Conservation (phyloP, 1,284 basidiomycete species). For the Schizopora paradoxa region DNA sequence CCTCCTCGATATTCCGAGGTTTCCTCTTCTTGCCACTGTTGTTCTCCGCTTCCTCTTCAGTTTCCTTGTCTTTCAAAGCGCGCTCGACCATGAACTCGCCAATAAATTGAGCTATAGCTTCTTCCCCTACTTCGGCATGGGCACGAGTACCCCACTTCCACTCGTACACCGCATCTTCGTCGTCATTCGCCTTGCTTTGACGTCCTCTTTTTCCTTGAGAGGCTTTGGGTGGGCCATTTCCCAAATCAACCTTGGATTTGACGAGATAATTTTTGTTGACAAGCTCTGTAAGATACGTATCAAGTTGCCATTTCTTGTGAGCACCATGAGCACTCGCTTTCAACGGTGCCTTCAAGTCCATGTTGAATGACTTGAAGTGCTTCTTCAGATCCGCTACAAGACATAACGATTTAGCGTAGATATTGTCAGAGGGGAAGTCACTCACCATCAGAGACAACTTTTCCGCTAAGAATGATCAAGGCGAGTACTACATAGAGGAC, state of each 20-base stretch:
- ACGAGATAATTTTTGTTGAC: conserved; percentile 67
- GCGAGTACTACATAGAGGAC: conserved; percentile 66
- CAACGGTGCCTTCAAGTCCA: conserved; percentile 40
- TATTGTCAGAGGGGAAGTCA: conserved; percentile 13
- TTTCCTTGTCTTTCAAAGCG: conserved; percentile 25
- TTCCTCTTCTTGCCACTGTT: conserved; percentile 17
- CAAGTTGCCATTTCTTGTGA: conserved; percentile 43
- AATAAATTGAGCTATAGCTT: conserved; percentile 56
- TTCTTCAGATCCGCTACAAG: conserved; percentile 51
- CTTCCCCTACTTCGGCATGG: conserved; percentile 66
- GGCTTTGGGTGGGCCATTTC: conserved; percentile 5
- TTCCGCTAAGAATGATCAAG: conserved; percentile 65
- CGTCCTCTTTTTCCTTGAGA: conserved; percentile 46
- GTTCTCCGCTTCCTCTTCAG: conserved; percentile 41
- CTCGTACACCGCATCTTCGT: conserved; percentile 52
- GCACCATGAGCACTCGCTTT: conserved; percentile 46
- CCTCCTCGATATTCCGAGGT: conserved; percentile 10
- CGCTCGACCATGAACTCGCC: conserved; percentile 69
- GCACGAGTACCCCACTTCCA: conserved; percentile 80
- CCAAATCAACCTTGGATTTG: conserved; percentile 17
- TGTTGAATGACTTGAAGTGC: conserved; percentile 56
- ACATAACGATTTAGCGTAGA: conserved; percentile 10
- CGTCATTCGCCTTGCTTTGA: conserved; percentile 33
- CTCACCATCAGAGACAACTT: conserved; percentile 61
- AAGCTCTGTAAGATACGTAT: conserved; percentile 52